Conservation (phyloP, 768 basidiomycete genomes). For the Lyophyllum decastes region DNA sequence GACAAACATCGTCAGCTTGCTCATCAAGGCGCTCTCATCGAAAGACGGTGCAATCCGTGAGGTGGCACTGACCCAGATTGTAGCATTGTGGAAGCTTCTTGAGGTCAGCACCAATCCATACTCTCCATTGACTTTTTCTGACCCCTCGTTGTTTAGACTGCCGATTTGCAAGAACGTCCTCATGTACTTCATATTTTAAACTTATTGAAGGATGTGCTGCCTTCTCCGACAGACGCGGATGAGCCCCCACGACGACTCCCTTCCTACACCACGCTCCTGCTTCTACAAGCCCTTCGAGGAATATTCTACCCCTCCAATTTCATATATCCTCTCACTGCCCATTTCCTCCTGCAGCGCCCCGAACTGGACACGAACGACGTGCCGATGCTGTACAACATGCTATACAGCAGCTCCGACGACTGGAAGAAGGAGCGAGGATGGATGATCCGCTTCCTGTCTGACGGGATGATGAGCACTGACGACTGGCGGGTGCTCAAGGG, state of each 20-base stretch:
- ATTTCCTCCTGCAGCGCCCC: slow-evolving; percentile 89
- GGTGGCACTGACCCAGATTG: slow-evolving; percentile 61
- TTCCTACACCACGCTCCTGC: slow-evolving; percentile 75
- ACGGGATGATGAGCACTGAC: slow-evolving; percentile 71
- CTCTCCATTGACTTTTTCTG: background rate
- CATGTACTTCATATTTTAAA: slow-evolving; percentile 74
- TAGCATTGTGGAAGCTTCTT: slow-evolving; percentile 58
- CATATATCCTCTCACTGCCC: slow-evolving; percentile 82
- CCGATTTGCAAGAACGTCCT: slow-evolving; percentile 76
- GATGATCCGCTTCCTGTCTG: slow-evolving; percentile 82
- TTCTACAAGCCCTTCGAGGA: slow-evolving; percentile 78
- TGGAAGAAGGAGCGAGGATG: slow-evolving; percentile 90
- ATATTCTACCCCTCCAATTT: slow-evolving; percentile 88
- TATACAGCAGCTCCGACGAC: slow-evolving; percentile 78
- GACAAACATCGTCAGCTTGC: slow-evolving; percentile 74
- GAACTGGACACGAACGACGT: slow-evolving; percentile 80
- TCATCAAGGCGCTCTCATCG: slow-evolving; percentile 73
- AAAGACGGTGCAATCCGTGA: slow-evolving; percentile 61
- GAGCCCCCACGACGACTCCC: slow-evolving; percentile 61
- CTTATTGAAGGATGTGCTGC: slow-evolving; percentile 60
- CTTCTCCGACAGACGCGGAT: slow-evolving; percentile 36
- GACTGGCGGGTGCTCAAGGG: slow-evolving; percentile 85
- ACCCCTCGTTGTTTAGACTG: slow-evolving; percentile 32
- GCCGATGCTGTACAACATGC: slow-evolving; percentile 86
- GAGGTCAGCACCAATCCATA: slow-evolving; percentile 47